phyloP scores from a whole-genome alignment of 331 rosid species.

The Phaseolus coccineus region DNA sequence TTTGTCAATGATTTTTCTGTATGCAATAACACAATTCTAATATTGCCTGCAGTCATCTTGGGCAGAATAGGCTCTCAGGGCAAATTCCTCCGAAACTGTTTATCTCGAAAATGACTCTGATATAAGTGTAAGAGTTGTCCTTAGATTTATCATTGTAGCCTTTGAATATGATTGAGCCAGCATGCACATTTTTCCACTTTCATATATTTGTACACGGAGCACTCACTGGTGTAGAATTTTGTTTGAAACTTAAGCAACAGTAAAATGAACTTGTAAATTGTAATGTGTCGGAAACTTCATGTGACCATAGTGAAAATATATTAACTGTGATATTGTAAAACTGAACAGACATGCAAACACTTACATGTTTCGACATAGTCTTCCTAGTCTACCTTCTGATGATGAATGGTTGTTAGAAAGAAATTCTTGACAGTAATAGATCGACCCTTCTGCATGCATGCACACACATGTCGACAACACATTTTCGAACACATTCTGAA shows the following conservation, averaged over 20 bases:
- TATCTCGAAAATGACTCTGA: conserved; percentile 53
- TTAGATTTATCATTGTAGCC: background rate
- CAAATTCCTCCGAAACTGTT: conserved; percentile 55
- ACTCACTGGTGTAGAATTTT: background rate
- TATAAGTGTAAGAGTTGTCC: conserved; percentile 61
- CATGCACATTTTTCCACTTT: background rate
- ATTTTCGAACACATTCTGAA: background rate
- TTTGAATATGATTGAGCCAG: conserved; percentile 3
- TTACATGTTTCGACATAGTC: background rate
- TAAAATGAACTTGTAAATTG: conserved; percentile 4
- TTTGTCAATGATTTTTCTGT: background rate
- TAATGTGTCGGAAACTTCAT: background rate
- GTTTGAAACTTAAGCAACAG: background rate
- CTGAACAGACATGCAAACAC: background rate
- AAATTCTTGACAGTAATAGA: background rate
- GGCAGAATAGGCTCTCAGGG: conserved; percentile 59
- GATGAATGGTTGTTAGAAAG: background rate
- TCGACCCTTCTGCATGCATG: background rate
- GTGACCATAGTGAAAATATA: background rate
- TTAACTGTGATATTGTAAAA: background rate
- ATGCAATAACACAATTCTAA: conserved; percentile 23
- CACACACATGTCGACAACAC: background rate
- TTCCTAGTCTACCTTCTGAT: background rate
- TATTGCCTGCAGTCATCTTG: conserved; percentile 59
- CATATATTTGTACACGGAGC: conserved; percentile 15